These are phyloP conservation scores for Coniochaeta ligniaria DNA, from an alignment of 2,329 filamentous ascomycete genomes.

Conservation along the genomic window DNA sequence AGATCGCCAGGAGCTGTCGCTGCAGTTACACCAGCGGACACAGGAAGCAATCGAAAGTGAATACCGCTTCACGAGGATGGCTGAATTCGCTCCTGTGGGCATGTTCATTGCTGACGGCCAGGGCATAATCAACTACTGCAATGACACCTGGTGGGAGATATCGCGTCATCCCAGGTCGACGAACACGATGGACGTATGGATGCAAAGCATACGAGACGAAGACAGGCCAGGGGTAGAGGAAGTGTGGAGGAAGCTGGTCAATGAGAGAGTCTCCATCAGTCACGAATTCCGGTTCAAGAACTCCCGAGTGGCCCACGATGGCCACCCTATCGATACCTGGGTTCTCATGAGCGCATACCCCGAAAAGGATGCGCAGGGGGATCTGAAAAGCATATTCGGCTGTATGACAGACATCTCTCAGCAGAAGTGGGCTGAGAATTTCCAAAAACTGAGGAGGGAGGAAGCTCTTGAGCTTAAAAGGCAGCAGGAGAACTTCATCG, in stretches of 20 bases:
- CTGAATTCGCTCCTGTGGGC: slow-evolving; percentile 75
- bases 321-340: slow-evolving; percentile 62
- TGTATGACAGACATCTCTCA: slow-evolving; percentile 80
- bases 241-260: slow-evolving; percentile 56
- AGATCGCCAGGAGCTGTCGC: slow-evolving; percentile 69
- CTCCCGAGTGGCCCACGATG: slow-evolving; percentile 52
- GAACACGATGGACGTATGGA: slow-evolving; percentile 58
- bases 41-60: slow-evolving; percentile 61
- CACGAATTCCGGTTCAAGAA: slow-evolving; percentile 72
- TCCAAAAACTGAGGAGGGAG: slow-evolving; percentile 69
- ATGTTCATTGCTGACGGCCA: slow-evolving; percentile 74
- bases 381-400: slow-evolving; percentile 68
- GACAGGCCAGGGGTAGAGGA: slow-evolving; percentile 52
- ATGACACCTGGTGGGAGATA: slow-evolving; percentile 72
- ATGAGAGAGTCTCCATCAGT: slow-evolving; percentile 56
- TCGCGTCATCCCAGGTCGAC: slow-evolving; percentile 56
- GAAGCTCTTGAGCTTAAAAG: slow-evolving; percentile 76
- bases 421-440: slow-evolving; percentile 77
- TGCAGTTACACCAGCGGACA: slow-evolving; percentile 62
- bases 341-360: slow-evolving; percentile 71
- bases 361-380: slow-evolving; percentile 56
- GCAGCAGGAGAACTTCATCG: slow-evolving; percentile 65
- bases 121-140: slow-evolving; percentile 71
- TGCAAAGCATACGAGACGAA: slow-evolving; percentile 62
- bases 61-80: slow-evolving; percentile 76